These are phyloP conservation scores for Ochetophila trinervis DNA, from an alignment of 306 rosid genomes.

Conservation along the genomic window DNA sequence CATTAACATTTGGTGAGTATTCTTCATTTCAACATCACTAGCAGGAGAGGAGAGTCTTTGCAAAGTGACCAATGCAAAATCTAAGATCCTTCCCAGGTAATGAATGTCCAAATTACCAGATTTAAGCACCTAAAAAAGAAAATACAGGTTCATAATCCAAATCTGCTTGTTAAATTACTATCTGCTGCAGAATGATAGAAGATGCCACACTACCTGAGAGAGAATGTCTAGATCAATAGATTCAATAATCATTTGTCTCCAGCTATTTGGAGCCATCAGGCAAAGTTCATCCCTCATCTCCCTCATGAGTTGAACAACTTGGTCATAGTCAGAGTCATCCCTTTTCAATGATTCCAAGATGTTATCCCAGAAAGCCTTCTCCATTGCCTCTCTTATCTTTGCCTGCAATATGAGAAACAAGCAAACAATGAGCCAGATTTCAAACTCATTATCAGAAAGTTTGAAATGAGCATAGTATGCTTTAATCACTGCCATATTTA, in stretches of 20 bases:
- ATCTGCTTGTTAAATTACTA: slow-evolving; percentile 3
- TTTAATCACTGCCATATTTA: not conserved
- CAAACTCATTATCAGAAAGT: slow-evolving; percentile 3
- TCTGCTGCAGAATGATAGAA: slow-evolving; percentile 9
- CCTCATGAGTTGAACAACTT: slow-evolving; percentile 59
- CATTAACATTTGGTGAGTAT: slow-evolving; percentile 47
- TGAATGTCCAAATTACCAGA: slow-evolving; percentile 75
- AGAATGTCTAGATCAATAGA: slow-evolving; percentile 70
- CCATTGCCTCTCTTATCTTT: slow-evolving; percentile 66
- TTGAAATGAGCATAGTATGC: not conserved
- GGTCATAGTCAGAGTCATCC: slow-evolving; percentile 68
- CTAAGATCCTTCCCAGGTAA: slow-evolving; percentile 78
- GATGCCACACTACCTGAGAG: slow-evolving; percentile 58
- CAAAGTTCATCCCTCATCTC: slow-evolving; percentile 91
- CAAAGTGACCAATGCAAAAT: slow-evolving; percentile 72
- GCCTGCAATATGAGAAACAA: slow-evolving; percentile 42
- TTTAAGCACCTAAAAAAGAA: slow-evolving; percentile 57
- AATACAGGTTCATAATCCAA: slow-evolving; percentile 5
- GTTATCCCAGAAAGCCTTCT: slow-evolving; percentile 92
- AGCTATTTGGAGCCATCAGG: slow-evolving; percentile 75
- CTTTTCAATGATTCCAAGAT: slow-evolving; percentile 69
- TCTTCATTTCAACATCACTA: slow-evolving; percentile 62
- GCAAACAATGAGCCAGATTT: not conserved
- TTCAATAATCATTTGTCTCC: slow-evolving; percentile 73
- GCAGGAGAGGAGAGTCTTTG: slow-evolving; percentile 81